Base-by-base conservation (phyloP, 352 stramenopile species). In the Poterioochromonas sp. region DNA sequence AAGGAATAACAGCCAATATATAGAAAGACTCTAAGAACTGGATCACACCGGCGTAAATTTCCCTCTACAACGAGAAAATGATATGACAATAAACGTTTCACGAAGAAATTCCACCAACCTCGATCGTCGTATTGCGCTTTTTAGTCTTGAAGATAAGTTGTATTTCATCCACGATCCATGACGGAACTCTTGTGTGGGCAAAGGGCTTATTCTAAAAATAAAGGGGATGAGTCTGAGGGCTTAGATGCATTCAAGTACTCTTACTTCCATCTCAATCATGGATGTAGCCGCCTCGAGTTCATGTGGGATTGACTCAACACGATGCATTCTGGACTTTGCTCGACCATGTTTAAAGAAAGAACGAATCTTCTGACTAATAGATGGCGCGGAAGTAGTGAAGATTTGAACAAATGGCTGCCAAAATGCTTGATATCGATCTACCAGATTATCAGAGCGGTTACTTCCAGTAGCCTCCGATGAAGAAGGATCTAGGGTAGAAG, bases 11-110 rank as follows among this genome's bases (percentile, higher is more conserved):
- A 18, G 71, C 1, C 1, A 78, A 43, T 32, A 64, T 26, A 37
- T 78, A 78, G 32, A 40, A 29, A 29, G 41, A 78, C 8, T 20
- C 43, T 8, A 78, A 69, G 34, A 78, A 78, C 8, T 78, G 71
- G 8, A 78, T 78, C 8, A 29, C 11, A 5, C 71, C 71, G 47
- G 3, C 18, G 35, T 43, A 78, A 11, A 78, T 53, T 29, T 78
- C 71, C 40, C 1, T 15, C 18, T 60, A 29, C 47, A 15, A 58
- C 26, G 15, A 58, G 47, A 58, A 58, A 26, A 58, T 58, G 47
- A 26, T 26, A 26, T 26, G 47, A 26, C 47, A 58, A 26, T 58
- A 26, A 15, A 58, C 15, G 26, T 58, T 26, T 58, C 15, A 58
- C 26, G 47, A 58, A 58, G 26, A 15, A 58, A 15, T 26, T 15